Evolutionary conservation across 2,329 filamentous ascomycete genomes (phyloP), one percentile per base, ranked within the genome.

Genomic region (Fusarium sp.): DNA sequence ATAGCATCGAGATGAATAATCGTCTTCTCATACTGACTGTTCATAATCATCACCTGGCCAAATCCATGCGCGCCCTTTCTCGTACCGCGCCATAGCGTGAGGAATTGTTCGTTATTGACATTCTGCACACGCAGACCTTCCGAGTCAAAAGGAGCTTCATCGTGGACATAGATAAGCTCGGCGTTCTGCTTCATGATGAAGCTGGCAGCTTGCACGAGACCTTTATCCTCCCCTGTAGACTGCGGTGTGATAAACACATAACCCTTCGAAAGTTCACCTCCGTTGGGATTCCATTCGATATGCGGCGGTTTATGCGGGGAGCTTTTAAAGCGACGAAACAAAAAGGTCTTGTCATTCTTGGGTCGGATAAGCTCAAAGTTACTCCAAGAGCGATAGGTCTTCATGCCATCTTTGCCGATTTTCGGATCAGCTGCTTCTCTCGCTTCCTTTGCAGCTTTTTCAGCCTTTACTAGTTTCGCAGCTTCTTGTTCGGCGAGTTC

Each of bases 31-130:
- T 80, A 80, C 14, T 73, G 65, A 42, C 73, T 63, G 29, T 80
- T 74, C 27, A 78, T 73, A 13, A 79, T 69, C 27, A 78, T 55
- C 6, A 78, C 64, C 14, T 79, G 70, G 20, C 79, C 79, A 18
- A 78, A 77, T 3, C 78, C 79, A 45, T 76, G 75, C 11, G 75
- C 74, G 6, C 64, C 74, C 65, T 34, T 73, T 16, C 48, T 74
- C 4, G 59, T 53, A 7, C 79, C 78, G 5, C 73, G 72, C 71
- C 76, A 79, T 27, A 74, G 65, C 0, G 77, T 79, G 4, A 80
- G 34, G n/a, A 76, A 76, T 6, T 75, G 71, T 32, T 76, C 71
- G 13, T 76, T 77, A n/a, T 76, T 64, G 20, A 79, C 67, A 0
- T 44, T 71, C 53, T 80, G 79, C 1, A 76, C 73, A 0, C 67